Evolutionary conservation across 352 stramenopile species (phyloP), one percentile per base, ranked within the genome.

Genomic region (Bremia lactucae): DNA sequence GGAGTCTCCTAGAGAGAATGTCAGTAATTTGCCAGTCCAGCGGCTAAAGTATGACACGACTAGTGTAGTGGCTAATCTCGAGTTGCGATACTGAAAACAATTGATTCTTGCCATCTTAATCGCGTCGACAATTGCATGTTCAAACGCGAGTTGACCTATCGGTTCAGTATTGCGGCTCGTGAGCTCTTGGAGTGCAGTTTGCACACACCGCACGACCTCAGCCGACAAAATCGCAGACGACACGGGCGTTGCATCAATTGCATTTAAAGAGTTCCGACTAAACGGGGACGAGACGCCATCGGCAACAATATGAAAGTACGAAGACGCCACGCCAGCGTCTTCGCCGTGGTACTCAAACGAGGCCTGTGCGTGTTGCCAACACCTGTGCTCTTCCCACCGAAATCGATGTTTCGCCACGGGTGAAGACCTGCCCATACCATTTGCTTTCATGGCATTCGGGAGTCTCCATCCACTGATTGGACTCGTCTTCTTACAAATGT

Each of bases 1-100:
- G 53, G 64, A 85, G 52, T 90, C 78, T 19, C 78, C 78, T 2
- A 90, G 62, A n/a, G 72, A 68, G 25, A 90, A 90, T 13, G 66
- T 78, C 23, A 68, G 47, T 15, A 90, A 45, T n/a, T 44, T 57
- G 4, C 68, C 72, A 13, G 53, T 70, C 71, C 74, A 85, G 6
- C 68, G 56, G 31, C 87, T 76, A 43, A 90, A 85, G 49, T 86
- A 87, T 24, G 63, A 67, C 20, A 87, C 78, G 2, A 56, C 63
- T 10, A 90, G 39, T 28, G 78, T 87, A 22, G 78, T 73, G 0
- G 74, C 78, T 24, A 90, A 55, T 14, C 72, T 62, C 20, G 70
- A 82, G 20, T 79, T 69, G 15, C 73, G 51, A 38, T 85, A 47
- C 35, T 58, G 51, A 34, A 73, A 73, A 39, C 69, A 86, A 24